Evolutionary conservation across 257 asterid genomes (phyloP).

Genomic region (Salvia splendens): DNA sequence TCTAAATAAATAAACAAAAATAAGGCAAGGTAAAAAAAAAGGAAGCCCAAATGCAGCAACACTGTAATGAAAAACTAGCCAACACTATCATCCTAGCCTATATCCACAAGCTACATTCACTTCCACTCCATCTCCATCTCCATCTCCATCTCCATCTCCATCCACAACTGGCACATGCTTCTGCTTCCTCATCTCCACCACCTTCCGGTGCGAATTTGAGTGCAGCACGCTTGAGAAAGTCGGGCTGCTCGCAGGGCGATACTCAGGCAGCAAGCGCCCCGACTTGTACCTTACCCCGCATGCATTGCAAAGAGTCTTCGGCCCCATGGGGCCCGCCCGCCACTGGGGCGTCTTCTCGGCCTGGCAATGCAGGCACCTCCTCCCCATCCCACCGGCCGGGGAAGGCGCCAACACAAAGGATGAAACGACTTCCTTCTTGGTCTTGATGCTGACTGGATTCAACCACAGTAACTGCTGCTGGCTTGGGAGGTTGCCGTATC

Average conservation of each 20-base stretch:
- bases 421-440: slow-evolving; percentile 29
- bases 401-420: slow-evolving; percentile 31
- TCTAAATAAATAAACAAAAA: slow-evolving; percentile 31
- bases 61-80: slow-evolving; percentile 35
- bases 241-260: slow-evolving; percentile 87
- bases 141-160: slow-evolving; percentile 47
- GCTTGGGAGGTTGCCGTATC: slow-evolving; percentile 33
- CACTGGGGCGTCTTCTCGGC: slow-evolving; percentile 89
- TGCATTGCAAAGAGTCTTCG: slow-evolving; percentile 79
- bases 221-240: slow-evolving; percentile 60
- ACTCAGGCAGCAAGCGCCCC: slow-evolving; percentile 86
- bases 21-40: background rate
- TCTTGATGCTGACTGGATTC: slow-evolving; percentile 39
- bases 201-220: slow-evolving; percentile 85
- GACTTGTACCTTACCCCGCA: slow-evolving; percentile 92
- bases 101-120: slow-evolving; percentile 57
- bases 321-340: slow-evolving; percentile 92
- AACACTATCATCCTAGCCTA: slow-evolving; percentile 50
- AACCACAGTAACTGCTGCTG: slow-evolving; percentile 38
- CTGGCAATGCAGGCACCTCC: slow-evolving; percentile 81
- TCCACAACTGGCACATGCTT: slow-evolving; percentile 48
- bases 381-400: slow-evolving; percentile 46
- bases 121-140: slow-evolving; percentile 40
- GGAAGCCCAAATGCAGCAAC: slow-evolving; percentile 25
- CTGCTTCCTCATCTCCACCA: slow-evolving; percentile 84